Evolutionary conservation across 176 grass and related monocot species (phyloP).

Genomic region (Aegilops tauschii): DNA sequence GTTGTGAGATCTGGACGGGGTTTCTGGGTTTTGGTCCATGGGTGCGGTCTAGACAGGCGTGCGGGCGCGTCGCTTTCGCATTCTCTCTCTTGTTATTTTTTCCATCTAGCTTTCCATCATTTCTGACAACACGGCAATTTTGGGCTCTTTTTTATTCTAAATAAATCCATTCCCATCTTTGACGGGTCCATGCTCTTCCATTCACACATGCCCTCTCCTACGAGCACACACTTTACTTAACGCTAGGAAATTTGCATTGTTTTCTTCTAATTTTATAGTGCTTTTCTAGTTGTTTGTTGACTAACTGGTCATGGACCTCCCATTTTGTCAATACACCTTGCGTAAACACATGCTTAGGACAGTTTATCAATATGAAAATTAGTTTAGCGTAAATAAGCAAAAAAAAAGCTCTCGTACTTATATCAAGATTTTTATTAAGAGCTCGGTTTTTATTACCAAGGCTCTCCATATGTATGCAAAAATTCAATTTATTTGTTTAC

Average conservation of each 20-base stretch:
- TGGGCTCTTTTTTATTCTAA: conserved; percentile 32
- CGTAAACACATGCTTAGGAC: background rate
- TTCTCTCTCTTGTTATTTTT: conserved; percentile 49
- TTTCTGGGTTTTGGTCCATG: conserved; percentile 44
- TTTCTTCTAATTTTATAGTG: background rate
- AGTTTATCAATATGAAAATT: background rate
- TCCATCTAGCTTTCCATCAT: conserved; percentile 37
- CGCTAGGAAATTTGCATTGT: background rate
- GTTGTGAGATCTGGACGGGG: background rate
- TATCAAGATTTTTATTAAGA: too few species aligned
- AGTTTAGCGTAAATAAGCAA: too few species aligned
- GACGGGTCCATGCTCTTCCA: conserved; percentile 29
- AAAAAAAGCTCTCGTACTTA: too few species aligned
- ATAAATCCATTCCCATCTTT: conserved; percentile 43
- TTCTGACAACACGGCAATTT: conserved; percentile 42
- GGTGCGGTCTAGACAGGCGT: background rate
- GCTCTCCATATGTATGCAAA: too few species aligned
- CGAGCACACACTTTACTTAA: conserved; percentile 28
- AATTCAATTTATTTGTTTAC: too few species aligned
- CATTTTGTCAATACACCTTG: background rate
- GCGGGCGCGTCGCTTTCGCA: conserved; percentile 29
- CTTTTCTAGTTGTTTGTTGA: conserved; percentile 9
- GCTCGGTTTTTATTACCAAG: too few species aligned
- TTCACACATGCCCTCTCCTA: conserved; percentile 48
- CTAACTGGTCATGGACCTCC: background rate